Conservation (phyloP, 176 grass and related monocot genomes). For the Luzula sylvatica region DNA sequence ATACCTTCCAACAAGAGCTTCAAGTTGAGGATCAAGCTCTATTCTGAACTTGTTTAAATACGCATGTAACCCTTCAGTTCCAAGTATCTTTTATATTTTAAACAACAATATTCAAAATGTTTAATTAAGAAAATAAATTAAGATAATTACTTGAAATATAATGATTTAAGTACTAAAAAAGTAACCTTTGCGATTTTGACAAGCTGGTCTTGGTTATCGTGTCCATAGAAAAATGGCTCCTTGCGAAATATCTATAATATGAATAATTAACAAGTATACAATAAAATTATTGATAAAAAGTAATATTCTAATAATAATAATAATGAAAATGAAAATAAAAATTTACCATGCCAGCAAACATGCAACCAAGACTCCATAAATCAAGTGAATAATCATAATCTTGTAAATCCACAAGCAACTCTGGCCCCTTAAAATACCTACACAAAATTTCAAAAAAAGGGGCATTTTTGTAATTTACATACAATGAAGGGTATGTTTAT, state of each 20-base stretch:
- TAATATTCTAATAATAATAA: slow-evolving; percentile 1
- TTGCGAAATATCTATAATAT: slow-evolving; percentile 90
- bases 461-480: background rate
- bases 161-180: background rate
- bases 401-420: slow-evolving; percentile 89
- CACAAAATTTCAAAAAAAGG: background rate
- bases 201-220: slow-evolving; percentile 97
- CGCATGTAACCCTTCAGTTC: slow-evolving; percentile 72
- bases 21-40: slow-evolving; percentile 90
- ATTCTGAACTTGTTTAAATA: slow-evolving; percentile 88
- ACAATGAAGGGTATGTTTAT: background rate
- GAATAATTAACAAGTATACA: slow-evolving; percentile 5
- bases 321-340: background rate
- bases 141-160: background rate
- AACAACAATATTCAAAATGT: background rate
- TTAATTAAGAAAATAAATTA: background rate
- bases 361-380: slow-evolving; percentile 96
- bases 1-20: slow-evolving; percentile 95
- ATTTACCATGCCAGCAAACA: slow-evolving; percentile 98
- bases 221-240: slow-evolving; percentile 99
- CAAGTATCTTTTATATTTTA: slow-evolving; percentile 50
- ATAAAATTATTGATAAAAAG: background rate
- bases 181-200: slow-evolving; percentile 93
- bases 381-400: slow-evolving; percentile 95
- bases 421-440: slow-evolving; percentile 93